Evolutionary conservation across 2,329 filamentous ascomycete species (phyloP), one percentile per base, ranked within the genome.

Genomic region (Phyllosticta citriasiana): DNA sequence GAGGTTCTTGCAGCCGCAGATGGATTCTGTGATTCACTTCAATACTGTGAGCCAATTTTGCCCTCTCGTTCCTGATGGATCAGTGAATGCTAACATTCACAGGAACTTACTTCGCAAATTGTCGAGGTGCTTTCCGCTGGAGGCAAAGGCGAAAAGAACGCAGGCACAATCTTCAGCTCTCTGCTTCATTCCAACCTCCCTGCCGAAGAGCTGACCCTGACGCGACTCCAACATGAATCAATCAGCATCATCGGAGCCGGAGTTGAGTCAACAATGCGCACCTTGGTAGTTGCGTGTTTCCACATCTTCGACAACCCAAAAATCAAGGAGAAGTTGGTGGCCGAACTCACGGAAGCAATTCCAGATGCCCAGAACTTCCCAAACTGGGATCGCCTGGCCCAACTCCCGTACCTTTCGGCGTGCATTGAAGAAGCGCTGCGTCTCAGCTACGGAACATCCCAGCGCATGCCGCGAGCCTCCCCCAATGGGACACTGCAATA

Each of bases 361-460:
- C 66, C 66, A 2, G 69, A 72, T 19, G 7, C 57, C 1, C n/a
- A 19, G 1, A 2, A 27, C 4, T 26, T 53, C 19, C 56, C 57
- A 7, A 30, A 25, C 26, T 59, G 55, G 56, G 7, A 12, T 2
- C 25, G 26, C 25, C 59, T 63, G 3, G 63, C 60, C 27, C 33
- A 57, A 40, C 53, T 64, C 3, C 57, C 57, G 16, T 64, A 62
- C 33, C 57, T 64, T 12, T 27, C 47, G n/a, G 63, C 63, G 3
- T 57, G 40, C 50, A 22, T 64, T 14, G 8, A 71, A 64, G 72
- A 76, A 59, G 66, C 68, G 7, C 65, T 69, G 12, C 68, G 73
- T 2, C 66, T 78, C 16, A 68, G 66, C 2, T 77, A 76, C 56
- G 74, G 75, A 1, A 73, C 72, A 16, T 72, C 73, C 1, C 26